A percentile compares a stretch with the other conserved stretches of the same genome.
phyloP scores from a whole-genome alignment of 257 asterid genomes.

The Nemophila menziesii region DNA sequence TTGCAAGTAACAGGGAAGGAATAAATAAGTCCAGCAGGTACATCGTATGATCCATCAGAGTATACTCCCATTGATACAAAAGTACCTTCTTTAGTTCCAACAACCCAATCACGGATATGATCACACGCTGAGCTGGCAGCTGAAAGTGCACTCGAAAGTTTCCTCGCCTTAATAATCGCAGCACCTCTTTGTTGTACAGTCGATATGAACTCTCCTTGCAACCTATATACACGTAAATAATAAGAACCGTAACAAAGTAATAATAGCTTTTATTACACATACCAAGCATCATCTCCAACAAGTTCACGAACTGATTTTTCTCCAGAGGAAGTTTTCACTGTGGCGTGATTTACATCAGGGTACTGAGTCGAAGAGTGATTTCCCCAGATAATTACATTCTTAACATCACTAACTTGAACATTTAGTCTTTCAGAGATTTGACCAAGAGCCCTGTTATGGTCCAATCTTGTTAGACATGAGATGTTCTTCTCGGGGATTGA shows the following conservation, averaged over 20 bases:
- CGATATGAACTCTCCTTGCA: constrained; percentile 68
- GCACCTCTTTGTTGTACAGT: constrained; percentile 95
- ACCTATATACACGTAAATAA: too few relatives aligned
- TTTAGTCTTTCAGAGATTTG: not conserved
- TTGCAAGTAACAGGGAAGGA: constrained; percentile 94
- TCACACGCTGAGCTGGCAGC: constrained; percentile 99
- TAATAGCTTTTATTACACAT: too few relatives aligned
- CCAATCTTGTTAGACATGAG: not conserved
- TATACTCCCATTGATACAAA: constrained; percentile 97
- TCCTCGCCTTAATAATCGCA: constrained; percentile 90
- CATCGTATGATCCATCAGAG: constrained; percentile 89
- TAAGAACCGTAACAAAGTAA: too few relatives aligned
- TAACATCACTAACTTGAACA: constrained; percentile 1
- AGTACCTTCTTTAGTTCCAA: constrained; percentile 96
- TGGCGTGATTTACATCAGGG: not conserved
- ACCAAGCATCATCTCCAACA: not conserved
- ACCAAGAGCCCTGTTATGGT: constrained; percentile 4
- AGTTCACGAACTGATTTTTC: not conserved
- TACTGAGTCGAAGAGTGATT: not conserved
- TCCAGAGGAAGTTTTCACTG: not conserved
- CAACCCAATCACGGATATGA: constrained; percentile 94
- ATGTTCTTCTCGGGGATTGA: constrained; percentile 1
- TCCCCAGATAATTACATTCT: constrained; percentile 1
- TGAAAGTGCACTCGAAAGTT: constrained; percentile 88
- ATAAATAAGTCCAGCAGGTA: constrained; percentile 77